Conservation (phyloP, 257 asterid genomes). For the Penstemon barbatus region DNA sequence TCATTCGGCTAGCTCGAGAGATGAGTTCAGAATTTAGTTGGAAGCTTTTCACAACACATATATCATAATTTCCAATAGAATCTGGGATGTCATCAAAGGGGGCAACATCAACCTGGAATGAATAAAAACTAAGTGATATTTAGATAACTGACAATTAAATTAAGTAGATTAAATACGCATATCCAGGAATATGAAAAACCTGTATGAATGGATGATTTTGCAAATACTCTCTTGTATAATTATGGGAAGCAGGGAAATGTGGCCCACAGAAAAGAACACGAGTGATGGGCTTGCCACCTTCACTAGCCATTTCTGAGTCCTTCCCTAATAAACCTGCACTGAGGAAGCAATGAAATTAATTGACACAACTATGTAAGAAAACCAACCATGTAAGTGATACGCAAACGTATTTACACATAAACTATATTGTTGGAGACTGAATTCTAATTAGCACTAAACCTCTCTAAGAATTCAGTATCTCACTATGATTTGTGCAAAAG, state of each 20-base stretch:
- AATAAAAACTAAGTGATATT: neutral
- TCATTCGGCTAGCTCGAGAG: conserved; percentile 70
- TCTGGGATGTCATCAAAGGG: conserved; percentile 61
- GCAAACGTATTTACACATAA: neutral
- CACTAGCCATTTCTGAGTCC: conserved; percentile 38
- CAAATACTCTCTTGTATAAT: conserved; percentile 73
- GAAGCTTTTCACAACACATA: conserved; percentile 73
- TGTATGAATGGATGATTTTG: conserved; percentile 55
- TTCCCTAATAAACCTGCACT: conserved; percentile 37
- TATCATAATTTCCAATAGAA: conserved; percentile 70
- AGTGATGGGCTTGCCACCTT: conserved; percentile 36
- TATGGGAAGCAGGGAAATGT: conserved; percentile 73
- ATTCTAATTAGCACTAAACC: neutral
- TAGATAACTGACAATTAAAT: neutral
- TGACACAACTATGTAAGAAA: neutral
- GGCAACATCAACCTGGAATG: conserved; percentile 69
- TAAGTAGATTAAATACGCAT: conserved; percentile 8
- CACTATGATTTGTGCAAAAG: too few relatives aligned
- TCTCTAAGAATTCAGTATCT: too few relatives aligned
- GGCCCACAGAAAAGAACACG: conserved; percentile 86
- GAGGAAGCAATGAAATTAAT: conserved; percentile 24
- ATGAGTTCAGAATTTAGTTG: conserved; percentile 66
- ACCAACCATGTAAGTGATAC: neutral
- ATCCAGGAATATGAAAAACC: conserved; percentile 41
- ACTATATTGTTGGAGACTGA: neutral